Evolutionary conservation across 2,329 filamentous ascomycete species (phyloP), one percentile per base, ranked within the genome.

Genomic region (Nakataea oryzae): DNA sequence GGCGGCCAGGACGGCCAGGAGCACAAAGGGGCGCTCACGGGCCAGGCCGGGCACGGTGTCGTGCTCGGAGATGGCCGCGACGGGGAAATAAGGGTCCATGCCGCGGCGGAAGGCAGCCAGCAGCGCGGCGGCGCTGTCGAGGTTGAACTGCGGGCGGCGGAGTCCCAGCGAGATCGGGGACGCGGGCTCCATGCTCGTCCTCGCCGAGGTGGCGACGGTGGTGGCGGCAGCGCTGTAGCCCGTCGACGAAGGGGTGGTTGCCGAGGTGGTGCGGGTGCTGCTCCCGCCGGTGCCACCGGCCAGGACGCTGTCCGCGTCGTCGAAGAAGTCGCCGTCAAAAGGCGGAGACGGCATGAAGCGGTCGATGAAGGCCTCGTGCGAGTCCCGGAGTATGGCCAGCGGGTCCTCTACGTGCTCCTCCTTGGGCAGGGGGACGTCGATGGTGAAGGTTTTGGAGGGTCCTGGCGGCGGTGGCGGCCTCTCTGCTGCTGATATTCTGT

Each of bases 101-200:
- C 54, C 54, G 9, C 65, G 63, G 0, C 72, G 69, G 63, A 84
- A 84, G 0, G 71, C 73, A 0, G 65, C 64, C 5, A 84, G 71
- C 3, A 83, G 70, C 6, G 73, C 74, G 47, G 75, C 71, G 5
- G 81, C 81, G n/a, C 79, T 82, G 61, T 80, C 76, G 7, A 83
- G 74, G 69, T 83, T 83, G 71, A 84, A 84, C 66, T 78, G 78
- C 0, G 81, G 81, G 62, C 78, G 79, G 21, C 80, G 74, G 13
- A 76, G 74, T 5, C 81, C 67, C 34, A 71, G 74, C 27, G 63
- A 64, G 29, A 57, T 17, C 7, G 65, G 62, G 9, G 67, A 59
- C 17, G 24, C n/a, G 17, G 41, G 41, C 41, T 50, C 41, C 17
- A 8, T 8, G 41, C 41, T 50, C 17, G 41, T 17, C 21, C 21